These are phyloP conservation scores for Penicillium thymicola DNA, from an alignment of 2,329 filamentous ascomycete genomes.

Conservation along the genomic window DNA sequence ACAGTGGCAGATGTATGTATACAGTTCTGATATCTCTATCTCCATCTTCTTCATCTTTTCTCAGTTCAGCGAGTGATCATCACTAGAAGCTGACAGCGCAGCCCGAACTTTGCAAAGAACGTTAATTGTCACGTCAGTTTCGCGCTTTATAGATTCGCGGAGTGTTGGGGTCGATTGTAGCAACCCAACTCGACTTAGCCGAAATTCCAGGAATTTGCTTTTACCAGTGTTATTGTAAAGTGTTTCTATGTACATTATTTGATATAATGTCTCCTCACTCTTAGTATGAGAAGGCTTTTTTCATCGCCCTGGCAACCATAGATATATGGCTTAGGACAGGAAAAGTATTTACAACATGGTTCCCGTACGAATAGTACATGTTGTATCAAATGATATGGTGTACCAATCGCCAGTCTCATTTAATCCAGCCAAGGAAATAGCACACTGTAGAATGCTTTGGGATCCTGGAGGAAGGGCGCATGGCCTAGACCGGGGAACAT, in stretches of 20 bases:
- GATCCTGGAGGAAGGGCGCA: constrained; percentile 17
- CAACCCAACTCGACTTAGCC: not conserved
- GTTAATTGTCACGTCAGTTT: too few species aligned
- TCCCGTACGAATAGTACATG: too few species aligned
- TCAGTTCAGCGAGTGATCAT: too few species aligned
- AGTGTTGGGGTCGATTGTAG: too few species aligned
- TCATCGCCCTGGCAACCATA: too few species aligned
- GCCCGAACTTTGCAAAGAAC: too few species aligned
- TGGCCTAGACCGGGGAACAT: constrained; percentile 16
- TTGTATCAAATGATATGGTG: not conserved
- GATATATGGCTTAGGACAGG: not conserved
- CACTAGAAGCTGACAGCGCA: too few species aligned
- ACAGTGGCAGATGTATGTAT: too few species aligned
- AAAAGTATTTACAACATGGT: not conserved
- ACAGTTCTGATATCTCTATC: too few species aligned
- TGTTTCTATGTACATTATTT: not conserved
- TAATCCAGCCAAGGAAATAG: constrained; percentile 6
- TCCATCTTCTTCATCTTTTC: too few species aligned
- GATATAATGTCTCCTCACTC: not conserved
- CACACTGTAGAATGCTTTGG: constrained; percentile 8
- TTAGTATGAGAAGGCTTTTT: not conserved
- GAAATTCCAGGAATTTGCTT: not conserved
- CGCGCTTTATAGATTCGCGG: too few species aligned
- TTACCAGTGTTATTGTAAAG: not conserved
- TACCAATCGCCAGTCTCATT: not conserved